Evolutionary conservation across 2,329 filamentous ascomycete species (phyloP), one percentile per base, ranked within the genome.

Genomic region (Parasarocladium wereldwijsianum): DNA sequence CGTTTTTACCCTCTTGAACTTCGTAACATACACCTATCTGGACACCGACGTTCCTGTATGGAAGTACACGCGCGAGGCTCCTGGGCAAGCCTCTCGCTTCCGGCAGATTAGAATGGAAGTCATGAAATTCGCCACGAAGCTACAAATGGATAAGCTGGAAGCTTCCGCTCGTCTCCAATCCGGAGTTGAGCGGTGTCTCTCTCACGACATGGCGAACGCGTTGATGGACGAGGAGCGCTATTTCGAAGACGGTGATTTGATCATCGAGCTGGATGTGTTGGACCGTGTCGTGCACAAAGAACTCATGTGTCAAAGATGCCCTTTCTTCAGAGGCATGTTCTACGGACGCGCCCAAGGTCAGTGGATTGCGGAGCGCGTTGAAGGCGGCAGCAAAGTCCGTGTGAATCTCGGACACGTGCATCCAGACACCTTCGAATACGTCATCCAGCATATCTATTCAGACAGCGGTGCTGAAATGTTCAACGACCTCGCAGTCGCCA

Each of bases 311-410:
- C 75, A 77, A 43, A 66, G 90, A 39, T 94, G 86, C 42, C 85
- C 84, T 0, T 98, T 94, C 62, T 98, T 98, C 39, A 64, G 87
- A 38, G 81, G 80, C 2, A 63, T 98, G 24, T 96, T 94, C 51
- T 66, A 82, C 41, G 90, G 90, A n/a, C 76, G 84, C 24, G 83
- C 90, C 6, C 67, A 69, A 23, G 90, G 90, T 1, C 70, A 70
- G 41, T 98, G 90, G 90, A 64, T 98, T 13, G 66, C 75, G 28
- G 67, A 69, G 18, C 70, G 85, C 31, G 70, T 72, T n/a, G 57
- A 66, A 30, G 30, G 44, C 5, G 32, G 43, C 3, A 38, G 54
- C 35, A 64, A 37, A 44, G 60, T 93, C 33, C 65, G 62, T 21
- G 74, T 98, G 24, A 83, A 98, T 43, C 57, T 98, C 27, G 78